Base-by-base conservation (phyloP, 148 eudicot species). In the Salicornia ramosissima region DNA sequence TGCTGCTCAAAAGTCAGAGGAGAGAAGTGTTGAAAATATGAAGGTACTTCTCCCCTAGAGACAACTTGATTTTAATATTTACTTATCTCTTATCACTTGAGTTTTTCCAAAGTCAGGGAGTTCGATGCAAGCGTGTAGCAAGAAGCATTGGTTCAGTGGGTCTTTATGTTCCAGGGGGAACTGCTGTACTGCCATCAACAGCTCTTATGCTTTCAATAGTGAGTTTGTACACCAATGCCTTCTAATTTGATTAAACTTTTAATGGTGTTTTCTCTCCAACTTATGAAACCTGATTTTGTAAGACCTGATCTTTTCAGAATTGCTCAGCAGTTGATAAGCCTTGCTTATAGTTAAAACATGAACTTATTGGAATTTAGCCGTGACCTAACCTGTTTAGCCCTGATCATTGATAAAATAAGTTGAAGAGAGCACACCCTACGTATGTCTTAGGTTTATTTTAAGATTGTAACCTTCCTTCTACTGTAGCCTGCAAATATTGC, bases 121-220 rank as follows among this genome's bases (percentile, higher is more conserved):
- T 95, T 66, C 82, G 81, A 79, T 95, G 99, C 87, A 95, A 91
- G 80, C 86, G 99, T 67, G 93, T 95, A 68, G 87, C 97, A 56
- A 84, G 97, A 78, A 74, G 91, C 80, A 91, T 95, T 73, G 77
- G 88, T 64, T 81, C 96, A 74, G 99, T 95, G 51, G 99, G 99
- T 65, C 96, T 95, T 63, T 95, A 95, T 73, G 99, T 95, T 76
- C 97, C 99, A 21, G 99, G 97, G 68, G 97, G 97, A 59, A 91
- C 99, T 87, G 99, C 99, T 62, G 94, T 95, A 64, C 80, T 91
- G 81, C 99, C 99, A 65, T 95, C 99, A 57, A 95, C 99, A 2
- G 96, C 97, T 75, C 83, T 95, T 70, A 95, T 95, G 99, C 96
- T 95, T 78, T 68, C 99, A 74, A 82, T 95, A 83, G 99, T 95